These are phyloP conservation scores for Chalaropsis ovoidea DNA, from an alignment of 2,329 filamentous ascomycete genomes.

Conservation along the genomic window DNA sequence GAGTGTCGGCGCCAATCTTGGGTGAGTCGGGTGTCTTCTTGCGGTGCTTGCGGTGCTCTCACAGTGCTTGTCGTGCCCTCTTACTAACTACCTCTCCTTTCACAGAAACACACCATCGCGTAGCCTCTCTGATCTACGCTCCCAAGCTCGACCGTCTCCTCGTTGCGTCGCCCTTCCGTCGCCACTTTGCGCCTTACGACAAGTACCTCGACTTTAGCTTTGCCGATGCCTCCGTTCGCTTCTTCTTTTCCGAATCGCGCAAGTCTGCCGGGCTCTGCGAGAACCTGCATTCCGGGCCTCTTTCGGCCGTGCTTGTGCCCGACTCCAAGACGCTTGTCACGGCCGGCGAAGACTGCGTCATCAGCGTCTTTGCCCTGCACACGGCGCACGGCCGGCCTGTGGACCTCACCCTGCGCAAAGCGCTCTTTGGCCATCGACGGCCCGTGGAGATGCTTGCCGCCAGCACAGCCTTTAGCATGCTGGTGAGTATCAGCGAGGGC, in stretches of 20 bases:
- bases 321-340: slow-evolving; percentile 88
- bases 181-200: slow-evolving; percentile 86
- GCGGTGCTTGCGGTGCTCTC: too few species aligned
- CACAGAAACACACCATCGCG: slow-evolving; percentile 64
- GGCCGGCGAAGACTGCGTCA: slow-evolving; percentile 81
- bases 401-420: slow-evolving; percentile 67
- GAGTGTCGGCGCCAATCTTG: slow-evolving; percentile 62
- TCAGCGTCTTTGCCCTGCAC: slow-evolving; percentile 70
- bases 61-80: not conserved
- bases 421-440: slow-evolving; percentile 81
- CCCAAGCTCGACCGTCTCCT: slow-evolving; percentile 72
- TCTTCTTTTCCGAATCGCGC: slow-evolving; percentile 74
- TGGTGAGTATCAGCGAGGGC: slow-evolving; percentile 74
- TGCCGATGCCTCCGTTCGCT: slow-evolving; percentile 81
- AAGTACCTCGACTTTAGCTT: slow-evolving; percentile 95
- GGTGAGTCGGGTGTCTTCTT: slow-evolving; percentile 13
- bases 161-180: slow-evolving; percentile 69
- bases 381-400: slow-evolving; percentile 56
- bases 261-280: slow-evolving; percentile 83
- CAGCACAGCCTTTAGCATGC: slow-evolving; percentile 76
- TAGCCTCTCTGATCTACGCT: slow-evolving; percentile 68
- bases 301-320: slow-evolving; percentile 73
- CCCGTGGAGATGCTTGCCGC: slow-evolving; percentile 74
- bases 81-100: not conserved
- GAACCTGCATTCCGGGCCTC: slow-evolving; percentile 82